Base-by-base conservation (phyloP, 2,329 filamentous ascomycete species). In the Alternaria atra region DNA sequence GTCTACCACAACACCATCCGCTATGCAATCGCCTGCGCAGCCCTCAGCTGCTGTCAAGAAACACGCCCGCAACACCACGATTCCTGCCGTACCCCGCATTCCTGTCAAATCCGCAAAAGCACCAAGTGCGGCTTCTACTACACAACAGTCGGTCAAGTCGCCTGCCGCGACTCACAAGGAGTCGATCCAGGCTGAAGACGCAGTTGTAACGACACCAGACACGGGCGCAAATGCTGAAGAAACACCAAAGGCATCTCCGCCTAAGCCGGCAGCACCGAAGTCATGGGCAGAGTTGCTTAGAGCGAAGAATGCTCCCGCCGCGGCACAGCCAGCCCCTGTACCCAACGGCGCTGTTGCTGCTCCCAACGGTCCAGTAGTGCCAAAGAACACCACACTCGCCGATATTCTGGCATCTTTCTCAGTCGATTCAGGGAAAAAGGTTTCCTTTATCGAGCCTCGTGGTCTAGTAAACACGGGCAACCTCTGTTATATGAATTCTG, bases 401-500 rank as follows among this genome's bases (percentile, higher is more conserved):
- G 92, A 97, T 69, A 91, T 92, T 35, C 84, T 99, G 53, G 86
- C 86, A 51, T 86, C 87, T 29, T 95, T 94, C 77, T 87, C 86
- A 54, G 88, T 93, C 25, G 85, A 87, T 58, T 83, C 84, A 37
- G 84, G 85, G 47, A 82, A 85, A 59, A 92, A 90, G 71, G 83
- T 94, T 67, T 84, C 91, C 17, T 97, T 97, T 74, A 85, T 99
- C 52, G 93, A 98, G 80, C 95, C 95, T 52, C 88, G 94, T 68
- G 95, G 95, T 50, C 86, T 99, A 74, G 91, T 97, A 69, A 99
- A 99, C 80, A 96, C 94, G 40, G 95, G 95, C 51, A 98, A 99
- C 77, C 96, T 98, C 92, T 99, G 95, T 81, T 99, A 99, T 81
- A 98, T 99, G 95, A 99, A 98, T 83, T 97, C 95, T 65, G 94